Percentiles rank a stretch among this genome's conserved stretches.
Conservation (phyloP, 2,329 filamentous ascomycete species). For the Domatiomyces catenatus region DNA sequence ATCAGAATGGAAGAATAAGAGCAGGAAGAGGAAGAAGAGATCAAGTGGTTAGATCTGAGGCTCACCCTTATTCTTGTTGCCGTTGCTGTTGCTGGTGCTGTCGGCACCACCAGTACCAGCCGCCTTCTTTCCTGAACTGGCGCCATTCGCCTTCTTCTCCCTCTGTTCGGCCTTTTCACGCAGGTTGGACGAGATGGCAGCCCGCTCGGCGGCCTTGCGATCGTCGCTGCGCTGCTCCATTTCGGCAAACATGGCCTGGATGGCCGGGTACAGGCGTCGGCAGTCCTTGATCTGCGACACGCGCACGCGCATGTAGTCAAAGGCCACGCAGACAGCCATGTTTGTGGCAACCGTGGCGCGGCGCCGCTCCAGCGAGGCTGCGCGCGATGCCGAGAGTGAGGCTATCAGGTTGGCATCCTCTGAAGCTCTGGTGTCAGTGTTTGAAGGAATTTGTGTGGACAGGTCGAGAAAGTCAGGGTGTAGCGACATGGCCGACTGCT, state of each 20-base stretch:
- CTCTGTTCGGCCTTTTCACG: constrained; percentile 3
- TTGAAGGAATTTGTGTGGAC: background rate
- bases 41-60: background rate
- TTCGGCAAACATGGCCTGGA: constrained; percentile 37
- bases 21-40: background rate
- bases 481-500: constrained; percentile 6
- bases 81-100: no score
- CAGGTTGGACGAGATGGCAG: background rate
- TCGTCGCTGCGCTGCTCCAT: constrained; percentile 18
- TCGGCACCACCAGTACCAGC: background rate
- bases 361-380: constrained; percentile 2
- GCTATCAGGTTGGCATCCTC: constrained; percentile 3
- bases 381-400: background rate
- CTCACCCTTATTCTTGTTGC: background rate
- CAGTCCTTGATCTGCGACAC: constrained; percentile 43
- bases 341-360: constrained; percentile 16
- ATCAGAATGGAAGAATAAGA: background rate
- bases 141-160: constrained; percentile 10
- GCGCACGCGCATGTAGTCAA: constrained; percentile 49
- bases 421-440: background rate
- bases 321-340: constrained; percentile 43
- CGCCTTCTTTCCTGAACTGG: background rate
- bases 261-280: constrained; percentile 41
- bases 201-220: constrained; percentile 2
- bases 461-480: background rate